These are phyloP conservation scores for Alternaria atra DNA, from an alignment of 2,329 filamentous ascomycete species.

Conservation along the genomic window DNA sequence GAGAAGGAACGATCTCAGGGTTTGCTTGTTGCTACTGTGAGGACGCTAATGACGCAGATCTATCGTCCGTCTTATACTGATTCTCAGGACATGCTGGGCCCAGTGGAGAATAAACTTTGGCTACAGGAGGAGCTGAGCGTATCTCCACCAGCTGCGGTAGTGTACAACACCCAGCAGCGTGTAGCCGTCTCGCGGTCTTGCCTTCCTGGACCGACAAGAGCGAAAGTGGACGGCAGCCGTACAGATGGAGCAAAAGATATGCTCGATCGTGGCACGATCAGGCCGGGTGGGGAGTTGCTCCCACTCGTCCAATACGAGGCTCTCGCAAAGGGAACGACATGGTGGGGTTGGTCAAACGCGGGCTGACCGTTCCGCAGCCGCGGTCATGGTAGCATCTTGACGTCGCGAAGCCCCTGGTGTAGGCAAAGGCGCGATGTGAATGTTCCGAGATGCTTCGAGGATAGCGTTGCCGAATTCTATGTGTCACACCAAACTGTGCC, in stretches of 20 bases:
- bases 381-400: slow-evolving; percentile 54
- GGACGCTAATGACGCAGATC: slow-evolving; percentile 43
- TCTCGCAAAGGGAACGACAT: slow-evolving; percentile 35
- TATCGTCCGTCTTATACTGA: slow-evolving; percentile 48
- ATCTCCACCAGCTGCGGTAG: slow-evolving; percentile 33
- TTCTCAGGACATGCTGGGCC: slow-evolving; percentile 26
- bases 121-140: slow-evolving; percentile 32
- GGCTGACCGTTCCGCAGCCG: slow-evolving; percentile 55
- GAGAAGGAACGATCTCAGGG: slow-evolving; percentile 25
- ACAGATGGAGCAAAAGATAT: slow-evolving; percentile 49
- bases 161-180: slow-evolving; percentile 40
- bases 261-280: slow-evolving; percentile 42
- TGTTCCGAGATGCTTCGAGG: slow-evolving; percentile 33
- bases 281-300: slow-evolving; percentile 39
- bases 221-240: slow-evolving; percentile 42
- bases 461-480: slow-evolving; percentile 31
- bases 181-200: slow-evolving; percentile 37
- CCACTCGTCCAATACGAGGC: slow-evolving; percentile 32
- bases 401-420: slow-evolving; percentile 49
- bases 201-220: slow-evolving; percentile 30
- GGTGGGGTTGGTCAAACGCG: slow-evolving; percentile 50
- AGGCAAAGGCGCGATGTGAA: slow-evolving; percentile 33
- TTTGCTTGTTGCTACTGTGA: slow-evolving; percentile 33
- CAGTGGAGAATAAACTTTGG: slow-evolving; percentile 35
- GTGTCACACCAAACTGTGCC: slow-evolving; percentile 41